Percentiles rank a stretch among this genome's conserved stretches.
These are phyloP conservation scores for Tuber indicum DNA, from an alignment of 495 filamentous ascomycete species.

Conservation along the genomic window DNA sequence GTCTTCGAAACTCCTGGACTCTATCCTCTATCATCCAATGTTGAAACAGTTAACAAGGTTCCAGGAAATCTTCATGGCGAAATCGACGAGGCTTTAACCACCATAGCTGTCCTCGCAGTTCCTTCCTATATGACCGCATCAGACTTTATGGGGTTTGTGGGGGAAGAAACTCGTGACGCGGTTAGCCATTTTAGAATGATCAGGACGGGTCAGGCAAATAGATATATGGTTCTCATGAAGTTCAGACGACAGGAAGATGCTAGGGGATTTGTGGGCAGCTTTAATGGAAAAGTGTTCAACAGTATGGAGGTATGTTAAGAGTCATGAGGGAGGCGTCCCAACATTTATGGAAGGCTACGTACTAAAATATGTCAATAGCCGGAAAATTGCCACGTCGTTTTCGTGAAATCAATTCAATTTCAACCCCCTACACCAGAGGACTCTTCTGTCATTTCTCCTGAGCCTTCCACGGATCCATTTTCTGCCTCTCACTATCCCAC, in stretches of 20 bases:
- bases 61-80: conserved; percentile 24
- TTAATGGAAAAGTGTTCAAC: conserved; percentile 93
- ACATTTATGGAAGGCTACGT: neutral
- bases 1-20: conserved; percentile 62
- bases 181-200: conserved; percentile 96
- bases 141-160: conserved; percentile 88
- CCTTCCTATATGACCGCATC: conserved; percentile 85
- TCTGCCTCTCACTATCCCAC: conserved; percentile 47
- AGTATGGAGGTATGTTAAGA: conserved; percentile 69
- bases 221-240: conserved; percentile 97
- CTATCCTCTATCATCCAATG: conserved; percentile 33
- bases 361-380: conserved; percentile 54
- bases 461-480: conserved; percentile 61
- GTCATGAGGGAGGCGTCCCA: neutral
- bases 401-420: conserved; percentile 83
- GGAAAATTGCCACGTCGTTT: conserved; percentile 93
- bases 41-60: conserved; percentile 17
- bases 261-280: conserved; percentile 71
- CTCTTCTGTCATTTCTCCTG: conserved; percentile 48
- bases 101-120: conserved; percentile 87
- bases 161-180: conserved; percentile 76
- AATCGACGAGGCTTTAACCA: conserved; percentile 63
- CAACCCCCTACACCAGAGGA: conserved; percentile 42
- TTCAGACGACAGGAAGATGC: conserved; percentile 71
- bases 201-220: conserved; percentile 74